Evolutionary conservation across 768 basidiomycete species (phyloP), one percentile per base, ranked within the genome.

Genomic region (Boletellus ananas): DNA sequence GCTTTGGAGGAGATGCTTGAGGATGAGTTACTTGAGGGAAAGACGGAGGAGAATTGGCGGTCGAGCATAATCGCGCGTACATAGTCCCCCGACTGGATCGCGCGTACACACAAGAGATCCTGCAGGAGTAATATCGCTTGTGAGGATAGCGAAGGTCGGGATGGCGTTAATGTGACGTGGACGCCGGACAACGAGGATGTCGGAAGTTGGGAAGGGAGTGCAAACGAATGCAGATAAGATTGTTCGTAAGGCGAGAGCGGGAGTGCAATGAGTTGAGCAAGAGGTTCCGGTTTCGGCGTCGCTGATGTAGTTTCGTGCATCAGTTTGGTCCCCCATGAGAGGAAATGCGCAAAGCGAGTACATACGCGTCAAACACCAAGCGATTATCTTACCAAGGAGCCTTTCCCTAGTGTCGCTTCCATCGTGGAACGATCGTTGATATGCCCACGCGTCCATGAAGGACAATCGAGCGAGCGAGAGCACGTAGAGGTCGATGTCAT

Each of bases 31-130:
- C 31, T 39, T 7, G 67, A 47, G 23, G 75, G 66, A 37, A 75
- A 72, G n/a, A 70, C 61, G 10, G 74, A 66, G 35, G 74, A 65
- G 56, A 88, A 84, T 57, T 78, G 74, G 43, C 80, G 78, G 64
- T 92, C 88, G 37, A 88, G 73, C 68, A 83, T 85, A 61, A 91
- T 79, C 9, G 88, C 90, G n/a, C 82, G 80, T 0, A 77, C 68
- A 58, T 84, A 83, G 50, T 79, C 78, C 4, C 88, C 90, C 3
- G 74, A 76, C 60, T 89, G 84, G 31, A 92, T 78, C 9, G 91
- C 78, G 10, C 90, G 84, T 14, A 86, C 79, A 52, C 85, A 88
- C 25, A 88, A 74, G n/a, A 92, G 76, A 54, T 92, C 87, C 63
- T 89, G 89, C 0, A 92, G 65, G 13, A 79, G 71, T 6, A 82